Percentiles rank a stretch among this genome's conserved stretches.
phyloP scores from a whole-genome alignment of 768 basidiomycete genomes.

The Piloderma croceum region DNA sequence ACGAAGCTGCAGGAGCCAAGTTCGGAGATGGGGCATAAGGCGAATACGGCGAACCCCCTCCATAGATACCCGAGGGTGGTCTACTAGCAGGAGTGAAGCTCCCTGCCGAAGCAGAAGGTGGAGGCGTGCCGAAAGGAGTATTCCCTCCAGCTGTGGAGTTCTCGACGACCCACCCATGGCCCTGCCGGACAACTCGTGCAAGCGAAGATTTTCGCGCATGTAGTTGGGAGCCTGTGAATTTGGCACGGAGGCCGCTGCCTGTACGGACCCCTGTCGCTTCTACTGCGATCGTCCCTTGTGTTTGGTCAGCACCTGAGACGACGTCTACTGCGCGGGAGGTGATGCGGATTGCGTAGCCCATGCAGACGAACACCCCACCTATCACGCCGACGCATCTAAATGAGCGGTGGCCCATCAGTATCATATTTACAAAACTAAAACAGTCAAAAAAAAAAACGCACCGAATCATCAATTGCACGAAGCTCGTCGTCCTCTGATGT shows the following conservation, averaged over 20 bases:
- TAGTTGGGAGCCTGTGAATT: slow-evolving; percentile 65
- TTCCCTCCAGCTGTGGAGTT: too few relatives aligned
- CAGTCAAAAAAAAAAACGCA: slow-evolving; percentile 14
- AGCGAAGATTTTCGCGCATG: slow-evolving; percentile 51
- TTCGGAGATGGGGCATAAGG: slow-evolving; percentile 30
- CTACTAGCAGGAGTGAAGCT: slow-evolving; percentile 26
- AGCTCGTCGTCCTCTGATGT: slow-evolving; percentile 79
- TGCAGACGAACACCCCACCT: slow-evolving; percentile 85
- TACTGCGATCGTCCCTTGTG: slow-evolving; percentile 55
- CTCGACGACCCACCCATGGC: slow-evolving; percentile 56
- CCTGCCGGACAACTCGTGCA: slow-evolving; percentile 49
- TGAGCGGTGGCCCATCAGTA: too few relatives aligned
- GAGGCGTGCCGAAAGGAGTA: too few relatives aligned
- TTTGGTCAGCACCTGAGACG: slow-evolving; percentile 48
- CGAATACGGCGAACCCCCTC: slow-evolving; percentile 17
- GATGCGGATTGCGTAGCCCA: slow-evolving; percentile 64
- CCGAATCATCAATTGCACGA: slow-evolving; percentile 79
- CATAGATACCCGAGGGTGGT: too few relatives aligned
- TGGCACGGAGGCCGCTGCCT: slow-evolving; percentile 45
- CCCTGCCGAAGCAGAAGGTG: too few relatives aligned
- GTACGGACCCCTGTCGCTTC: slow-evolving; percentile 54
- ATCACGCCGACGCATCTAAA: slow-evolving; percentile 80
- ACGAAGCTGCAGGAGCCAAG: slow-evolving; percentile 18
- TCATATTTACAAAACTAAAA: slow-evolving; percentile 71
- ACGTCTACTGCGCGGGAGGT: slow-evolving; percentile 57